phyloP scores from a whole-genome alignment of 2,329 filamentous ascomycete species.

The Ascosphaera acerosa region DNA sequence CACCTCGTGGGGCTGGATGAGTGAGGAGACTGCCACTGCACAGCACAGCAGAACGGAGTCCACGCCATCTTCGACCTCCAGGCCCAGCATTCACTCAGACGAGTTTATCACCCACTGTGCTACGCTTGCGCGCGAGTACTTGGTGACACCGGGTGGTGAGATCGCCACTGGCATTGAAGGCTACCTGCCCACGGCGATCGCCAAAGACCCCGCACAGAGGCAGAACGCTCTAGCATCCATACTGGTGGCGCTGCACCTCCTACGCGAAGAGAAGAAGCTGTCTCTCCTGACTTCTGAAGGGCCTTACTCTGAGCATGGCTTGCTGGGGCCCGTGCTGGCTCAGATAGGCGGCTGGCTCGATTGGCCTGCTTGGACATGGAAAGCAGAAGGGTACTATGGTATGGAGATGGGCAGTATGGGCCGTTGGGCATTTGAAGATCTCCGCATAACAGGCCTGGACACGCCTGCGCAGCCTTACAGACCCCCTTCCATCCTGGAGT shows the following conservation, averaged over 20 bases:
- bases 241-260: constrained; percentile 50
- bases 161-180: constrained; percentile 29
- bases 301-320: constrained; percentile 20
- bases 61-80: no score
- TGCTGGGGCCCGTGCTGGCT: constrained; percentile 47
- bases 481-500: constrained; percentile 34
- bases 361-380: constrained; percentile 38
- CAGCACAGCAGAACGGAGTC: background rate
- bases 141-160: constrained; percentile 32
- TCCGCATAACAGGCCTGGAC: constrained; percentile 18
- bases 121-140: constrained; percentile 37
- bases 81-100: constrained; percentile 8
- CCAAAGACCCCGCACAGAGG: constrained; percentile 29
- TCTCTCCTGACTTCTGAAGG: constrained; percentile 31
- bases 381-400: constrained; percentile 28
- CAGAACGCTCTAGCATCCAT: constrained; percentile 42
- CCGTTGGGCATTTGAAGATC: constrained; percentile 30
- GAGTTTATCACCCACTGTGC: constrained; percentile 24
- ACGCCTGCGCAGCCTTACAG: constrained; percentile 25
- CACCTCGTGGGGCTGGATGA: constrained; percentile 44
- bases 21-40: constrained; percentile 22
- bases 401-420: constrained; percentile 32
- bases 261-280: constrained; percentile 77
- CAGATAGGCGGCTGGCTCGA: constrained; percentile 65
- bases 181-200: constrained; percentile 36